Evolutionary conservation across 1,139 yeast species (phyloP), one percentile per base, ranked within the genome.

Genomic region (Geotrichum candidum): DNA sequence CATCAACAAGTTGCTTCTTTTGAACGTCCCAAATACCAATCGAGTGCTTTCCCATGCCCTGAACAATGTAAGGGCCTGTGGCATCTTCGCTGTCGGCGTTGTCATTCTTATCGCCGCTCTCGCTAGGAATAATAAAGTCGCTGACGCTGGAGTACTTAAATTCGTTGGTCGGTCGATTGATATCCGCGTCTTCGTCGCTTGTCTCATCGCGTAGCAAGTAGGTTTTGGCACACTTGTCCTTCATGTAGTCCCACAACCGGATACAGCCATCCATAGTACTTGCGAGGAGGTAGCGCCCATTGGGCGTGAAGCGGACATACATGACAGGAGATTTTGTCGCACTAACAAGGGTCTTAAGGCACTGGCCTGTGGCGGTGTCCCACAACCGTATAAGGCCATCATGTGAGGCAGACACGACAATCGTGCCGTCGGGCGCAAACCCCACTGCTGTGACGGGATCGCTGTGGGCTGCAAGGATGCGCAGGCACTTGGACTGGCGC

Each of bases 381-480:
- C 96, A 94, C 46, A 94, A 76, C 61, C 99, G 79, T 45, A 90
- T 85, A 65, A 88, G 78, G 2, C 99, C 99, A 73, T 94, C 99
- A 71, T 87, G 89, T 3, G 96, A 88, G 0, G 96, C 96, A 66
- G 96, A 88, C 3, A 87, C 89, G 22, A 94, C 82, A 50, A 95
- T 83, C 0, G 96, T 82, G 57, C 94, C 89, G 70, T 94, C 99
- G 60, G 86, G 87, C 1, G 85, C 80, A 60, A 94, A 76, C 66
- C 89, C 85, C 1, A 92, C 78, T 0, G 90, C 81, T 56, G 90
- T 85, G 1, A 94, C 88, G 0, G 98, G 96, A 68, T 91, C 98
- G 0, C 96, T 84, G 73, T 94, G 99, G 0, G 99, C 98, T 22
- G 96, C 90, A 62, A 94, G 77, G 0, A 96, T 90, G 69, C 88